phyloP scores from a whole-genome alignment of 345 rosid genomes.

The Citrus hindsii region DNA sequence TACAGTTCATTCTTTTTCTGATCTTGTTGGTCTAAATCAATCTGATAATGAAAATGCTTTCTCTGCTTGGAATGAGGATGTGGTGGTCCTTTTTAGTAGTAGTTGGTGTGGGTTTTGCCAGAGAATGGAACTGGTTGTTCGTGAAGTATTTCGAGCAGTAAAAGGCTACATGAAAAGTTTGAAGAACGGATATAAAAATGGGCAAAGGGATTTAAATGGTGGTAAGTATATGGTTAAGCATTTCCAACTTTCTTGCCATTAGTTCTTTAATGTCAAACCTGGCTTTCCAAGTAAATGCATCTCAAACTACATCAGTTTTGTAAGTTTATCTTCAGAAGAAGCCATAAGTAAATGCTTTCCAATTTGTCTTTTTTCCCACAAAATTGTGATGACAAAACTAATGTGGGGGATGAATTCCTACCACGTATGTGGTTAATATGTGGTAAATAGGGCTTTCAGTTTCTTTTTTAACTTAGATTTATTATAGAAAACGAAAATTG shows the following conservation, averaged over 20 bases:
- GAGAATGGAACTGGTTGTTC: conserved; percentile 86
- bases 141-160: conserved; percentile 72
- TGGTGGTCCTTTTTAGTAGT: conserved; percentile 81
- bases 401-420: background rate
- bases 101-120: conserved; percentile 95
- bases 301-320: background rate
- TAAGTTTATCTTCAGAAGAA: background rate
- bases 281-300: conserved; percentile 12
- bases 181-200: conserved; percentile 36
- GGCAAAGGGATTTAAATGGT: conserved; percentile 25
- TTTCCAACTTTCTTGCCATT: conserved; percentile 9
- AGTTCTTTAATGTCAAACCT: background rate
- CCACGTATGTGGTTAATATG: background rate
- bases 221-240: conserved; percentile 34
- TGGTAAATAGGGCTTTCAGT: background rate
- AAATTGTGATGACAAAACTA: background rate
- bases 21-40: conserved; percentile 56
- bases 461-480: too few species aligned
- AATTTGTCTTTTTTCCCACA: background rate
- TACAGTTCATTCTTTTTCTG: conserved; percentile 48
- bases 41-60: conserved; percentile 34
- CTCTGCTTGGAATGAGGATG: conserved; percentile 58
- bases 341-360: background rate
- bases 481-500: too few species aligned
- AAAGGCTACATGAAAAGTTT: conserved; percentile 44